Evolutionary conservation across 768 basidiomycete genomes (phyloP), one percentile per base, ranked within the genome.

Genomic region (Coprinellus aureogranulatus): DNA sequence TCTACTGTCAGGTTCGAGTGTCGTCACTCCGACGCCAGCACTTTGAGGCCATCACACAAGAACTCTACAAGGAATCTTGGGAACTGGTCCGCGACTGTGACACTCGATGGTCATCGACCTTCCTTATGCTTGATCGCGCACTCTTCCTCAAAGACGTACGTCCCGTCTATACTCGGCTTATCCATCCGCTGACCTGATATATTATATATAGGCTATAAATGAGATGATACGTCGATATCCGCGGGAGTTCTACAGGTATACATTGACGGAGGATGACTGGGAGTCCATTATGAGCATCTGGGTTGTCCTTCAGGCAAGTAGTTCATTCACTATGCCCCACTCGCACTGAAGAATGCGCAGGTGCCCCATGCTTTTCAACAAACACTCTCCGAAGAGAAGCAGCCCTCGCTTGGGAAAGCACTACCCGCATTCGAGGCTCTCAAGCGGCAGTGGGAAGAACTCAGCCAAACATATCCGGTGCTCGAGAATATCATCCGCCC

Each of bases 371-470:
- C 39, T 11, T 64, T 64, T 10, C 76, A 76, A 58, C 68, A 73
- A 54, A 62, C 73, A 11, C 61, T 75, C 3, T 75, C 69, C 4
- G 67, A 65, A 5, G 68, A 75, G 55, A 57, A 66, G 23, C 72
- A 71, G 23, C 74, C 71, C 1, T 73, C 74, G 0, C 66, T 75
- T 1, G 71, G 69, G 1, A 44, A 63, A 11, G 72, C 64, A 1
- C 59, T 77, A 2, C 71, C 73, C 0, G 57, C 66, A 4, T 75
- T 69, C 50, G 72, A 77, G 56, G 22, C 60, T 6, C 61, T 77
- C 20, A 52, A 72, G 22, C 52, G 60, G 2, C 54, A 57, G 27
- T 62, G 62, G 54, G 22, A 58, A 6, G 28, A 54, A 2, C 59
- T 66, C 2, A 50, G 64, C 23, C 40, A 34, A 0, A 52, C 42